These are phyloP conservation scores for Solanum neorickii DNA, from an alignment of 257 asterid genomes.

Conservation along the genomic window DNA sequence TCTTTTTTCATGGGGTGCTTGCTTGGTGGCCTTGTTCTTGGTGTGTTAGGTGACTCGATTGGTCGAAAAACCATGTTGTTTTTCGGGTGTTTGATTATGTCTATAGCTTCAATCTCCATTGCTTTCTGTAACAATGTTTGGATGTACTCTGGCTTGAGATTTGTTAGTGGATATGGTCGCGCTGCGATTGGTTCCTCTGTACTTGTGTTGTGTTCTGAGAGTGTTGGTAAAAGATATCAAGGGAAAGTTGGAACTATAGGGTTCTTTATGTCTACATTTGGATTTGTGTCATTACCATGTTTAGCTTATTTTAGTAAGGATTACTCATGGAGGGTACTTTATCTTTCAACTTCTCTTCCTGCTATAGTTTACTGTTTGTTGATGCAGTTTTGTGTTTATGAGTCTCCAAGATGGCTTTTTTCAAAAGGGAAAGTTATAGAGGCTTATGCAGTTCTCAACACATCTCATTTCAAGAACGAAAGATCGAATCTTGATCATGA, in stretches of 20 bases:
- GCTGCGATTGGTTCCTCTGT: slow-evolving; percentile 26
- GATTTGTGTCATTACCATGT: slow-evolving; percentile 36
- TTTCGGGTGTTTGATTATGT: slow-evolving; percentile 30
- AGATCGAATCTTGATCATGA: background rate
- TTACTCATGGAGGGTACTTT: slow-evolving; percentile 35
- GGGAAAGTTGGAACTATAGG: slow-evolving; percentile 28
- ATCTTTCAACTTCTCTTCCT: slow-evolving; percentile 26
- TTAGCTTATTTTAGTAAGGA: slow-evolving; percentile 20
- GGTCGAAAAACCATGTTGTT: slow-evolving; percentile 38
- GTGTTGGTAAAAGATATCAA: slow-evolving; percentile 35
- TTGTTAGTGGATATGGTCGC: slow-evolving; percentile 29
- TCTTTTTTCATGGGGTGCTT: slow-evolving; percentile 38
- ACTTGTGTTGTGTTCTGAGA: slow-evolving; percentile 32
- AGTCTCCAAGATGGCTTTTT: slow-evolving; percentile 45
- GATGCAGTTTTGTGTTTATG: slow-evolving; percentile 19
- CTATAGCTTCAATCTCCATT: slow-evolving; percentile 13
- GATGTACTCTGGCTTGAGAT: slow-evolving; percentile 27
- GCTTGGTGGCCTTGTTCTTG: slow-evolving; percentile 29
- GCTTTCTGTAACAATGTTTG: slow-evolving; percentile 32
- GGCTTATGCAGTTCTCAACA: slow-evolving; percentile 3
- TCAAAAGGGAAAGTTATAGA: slow-evolving; percentile 12
- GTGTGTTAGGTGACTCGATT: slow-evolving; percentile 21
- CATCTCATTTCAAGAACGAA: background rate
- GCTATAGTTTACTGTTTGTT: slow-evolving; percentile 17
- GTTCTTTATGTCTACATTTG: slow-evolving; percentile 23